Evolutionary conservation across 768 basidiomycete genomes (phyloP).

Genomic region (Pluteus cervinus): DNA sequence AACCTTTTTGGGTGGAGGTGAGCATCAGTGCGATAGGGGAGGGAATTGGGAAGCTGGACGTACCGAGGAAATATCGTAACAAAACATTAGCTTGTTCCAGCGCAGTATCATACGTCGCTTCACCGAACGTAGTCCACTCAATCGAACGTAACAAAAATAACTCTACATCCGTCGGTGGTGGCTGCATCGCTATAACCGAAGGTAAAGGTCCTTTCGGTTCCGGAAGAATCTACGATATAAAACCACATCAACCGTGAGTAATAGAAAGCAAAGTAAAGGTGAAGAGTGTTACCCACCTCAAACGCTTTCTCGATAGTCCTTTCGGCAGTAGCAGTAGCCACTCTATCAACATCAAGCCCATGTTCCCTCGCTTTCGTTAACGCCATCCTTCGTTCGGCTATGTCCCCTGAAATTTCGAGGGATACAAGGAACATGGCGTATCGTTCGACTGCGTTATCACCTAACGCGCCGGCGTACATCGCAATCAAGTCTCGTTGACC

Average conservation of each 20-base stretch:
- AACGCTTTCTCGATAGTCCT: conserved; percentile 68
- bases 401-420: conserved; percentile 57
- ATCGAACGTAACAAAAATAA: conserved; percentile 73
- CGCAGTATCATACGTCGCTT: conserved; percentile 69
- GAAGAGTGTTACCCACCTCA: conserved; percentile 39
- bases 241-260: conserved; percentile 6
- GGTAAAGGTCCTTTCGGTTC: conserved; percentile 52
- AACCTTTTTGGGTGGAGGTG: conserved; percentile 33
- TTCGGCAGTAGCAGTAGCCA: conserved; percentile 79
- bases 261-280: conserved; percentile 1
- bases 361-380: conserved; percentile 76
- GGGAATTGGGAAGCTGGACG: conserved; percentile 13
- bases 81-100: conserved; percentile 86
- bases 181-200: conserved; percentile 51
- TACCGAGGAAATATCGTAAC: conserved; percentile 85
- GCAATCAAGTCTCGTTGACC: conserved; percentile 85
- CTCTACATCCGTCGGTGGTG: conserved; percentile 52
- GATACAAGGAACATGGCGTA: conserved; percentile 89
- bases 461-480: conserved; percentile 87
- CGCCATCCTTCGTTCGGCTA: conserved; percentile 60
- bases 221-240: conserved; percentile 47
- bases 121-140: conserved; percentile 86
- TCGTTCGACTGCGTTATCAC: conserved; percentile 86
- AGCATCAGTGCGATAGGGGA: not conserved
- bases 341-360: conserved; percentile 74